Conservation (phyloP, 345 rosid species). For the Leavenworthia alabamica region DNA sequence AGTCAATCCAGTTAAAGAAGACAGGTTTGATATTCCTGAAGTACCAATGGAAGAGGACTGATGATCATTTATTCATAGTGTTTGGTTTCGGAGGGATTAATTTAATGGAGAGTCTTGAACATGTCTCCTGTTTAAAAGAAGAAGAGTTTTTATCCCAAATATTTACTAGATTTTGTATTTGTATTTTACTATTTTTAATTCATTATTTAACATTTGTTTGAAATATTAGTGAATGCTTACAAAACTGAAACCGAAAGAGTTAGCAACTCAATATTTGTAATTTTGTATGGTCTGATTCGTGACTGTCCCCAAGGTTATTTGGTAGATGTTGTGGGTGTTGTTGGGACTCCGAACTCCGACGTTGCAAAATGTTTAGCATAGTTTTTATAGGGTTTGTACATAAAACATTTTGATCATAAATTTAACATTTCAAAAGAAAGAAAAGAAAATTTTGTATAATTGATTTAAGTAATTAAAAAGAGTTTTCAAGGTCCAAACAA, state of each 20-base stretch:
- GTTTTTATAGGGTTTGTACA: no score
- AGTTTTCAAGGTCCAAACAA: not conserved
- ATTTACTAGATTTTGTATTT: not conserved
- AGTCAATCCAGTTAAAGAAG: conserved; percentile 71
- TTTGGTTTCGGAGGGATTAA: not conserved
- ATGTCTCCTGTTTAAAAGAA: not conserved
- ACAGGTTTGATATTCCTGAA: conserved; percentile 89
- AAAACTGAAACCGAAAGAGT: no score
- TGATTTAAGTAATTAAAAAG: not conserved
- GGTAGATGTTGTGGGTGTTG: no score
- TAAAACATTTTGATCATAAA: no score
- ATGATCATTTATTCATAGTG: conserved; percentile 18
- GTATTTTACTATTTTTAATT: not conserved
- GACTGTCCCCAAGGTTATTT: no score
- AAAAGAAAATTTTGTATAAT: no score
- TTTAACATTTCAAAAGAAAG: no score
- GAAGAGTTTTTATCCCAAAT: no score
- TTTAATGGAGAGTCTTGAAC: not conserved
- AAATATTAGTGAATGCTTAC: not conserved
- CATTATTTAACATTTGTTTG: not conserved
- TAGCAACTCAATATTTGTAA: no score
- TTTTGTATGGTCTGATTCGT: no score
- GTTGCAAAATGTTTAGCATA: no score
- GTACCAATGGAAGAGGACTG: conserved; percentile 98
- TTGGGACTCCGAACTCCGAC: no score